Conservation (phyloP, 139 green algal genomes). For the Tetraselmis chui region DNA sequence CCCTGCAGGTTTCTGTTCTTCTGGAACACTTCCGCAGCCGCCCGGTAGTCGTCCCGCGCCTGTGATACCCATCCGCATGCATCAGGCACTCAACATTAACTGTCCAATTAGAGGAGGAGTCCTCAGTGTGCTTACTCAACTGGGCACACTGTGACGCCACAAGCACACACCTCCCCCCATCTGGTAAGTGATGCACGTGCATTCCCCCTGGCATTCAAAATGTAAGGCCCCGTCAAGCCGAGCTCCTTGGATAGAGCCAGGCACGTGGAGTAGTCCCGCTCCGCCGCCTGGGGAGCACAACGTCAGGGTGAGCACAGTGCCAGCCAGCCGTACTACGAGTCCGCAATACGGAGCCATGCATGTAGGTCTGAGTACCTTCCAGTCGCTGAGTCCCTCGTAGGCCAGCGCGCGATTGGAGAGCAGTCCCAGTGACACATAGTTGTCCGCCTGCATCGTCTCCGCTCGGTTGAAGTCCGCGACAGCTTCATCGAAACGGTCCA, state of each 20-base stretch:
- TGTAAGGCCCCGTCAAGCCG: conserved; percentile 45
- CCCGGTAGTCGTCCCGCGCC: conserved; percentile 52
- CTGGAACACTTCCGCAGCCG: conserved; percentile 54
- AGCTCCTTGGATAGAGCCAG: neutral
- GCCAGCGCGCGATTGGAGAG: conserved; percentile 59
- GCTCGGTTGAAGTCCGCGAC: conserved; percentile 57
- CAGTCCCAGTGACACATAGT: conserved; percentile 36
- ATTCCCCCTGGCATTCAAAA: conserved; percentile 76
- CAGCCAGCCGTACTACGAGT: no score
- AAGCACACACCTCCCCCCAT: conserved; percentile 17
- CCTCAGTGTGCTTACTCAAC: no score
- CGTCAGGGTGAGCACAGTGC: neutral
- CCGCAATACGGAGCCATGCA: no score
- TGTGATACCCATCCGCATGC: conserved; percentile 5
- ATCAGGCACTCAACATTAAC: neutral
- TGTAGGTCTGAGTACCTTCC: conserved; percentile 20
- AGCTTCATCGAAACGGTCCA: conserved; percentile 66
- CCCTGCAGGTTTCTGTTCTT: conserved; percentile 24
- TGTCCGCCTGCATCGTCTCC: neutral
- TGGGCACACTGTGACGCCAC: neutral
- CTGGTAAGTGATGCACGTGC: conserved; percentile 55
- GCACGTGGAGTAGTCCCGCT: conserved; percentile 51
- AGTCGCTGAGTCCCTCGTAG: conserved; percentile 64
- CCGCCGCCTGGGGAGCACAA: conserved; percentile 21
- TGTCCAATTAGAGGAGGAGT: no score